Percentiles rank a stretch among this genome's conserved stretches.
These are phyloP conservation scores for Collybia mongolica DNA, from an alignment of 768 basidiomycete genomes.

Conservation along the genomic window DNA sequence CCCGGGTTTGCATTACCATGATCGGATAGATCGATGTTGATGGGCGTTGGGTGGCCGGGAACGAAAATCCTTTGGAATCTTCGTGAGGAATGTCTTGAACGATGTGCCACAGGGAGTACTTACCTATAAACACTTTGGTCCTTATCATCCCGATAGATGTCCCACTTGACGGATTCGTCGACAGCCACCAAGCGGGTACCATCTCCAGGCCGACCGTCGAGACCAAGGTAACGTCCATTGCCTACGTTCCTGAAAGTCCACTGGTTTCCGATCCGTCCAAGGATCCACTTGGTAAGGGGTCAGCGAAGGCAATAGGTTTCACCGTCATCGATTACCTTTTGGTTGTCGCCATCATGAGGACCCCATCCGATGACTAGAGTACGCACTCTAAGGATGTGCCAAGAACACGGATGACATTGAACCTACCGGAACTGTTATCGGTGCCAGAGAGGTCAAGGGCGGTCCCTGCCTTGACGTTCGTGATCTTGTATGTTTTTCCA, in stretches of 20 bases:
- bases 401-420: neutral
- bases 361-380: slow-evolving; percentile 41
- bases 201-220: slow-evolving; percentile 6
- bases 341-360: slow-evolving; percentile 38
- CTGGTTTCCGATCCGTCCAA: slow-evolving; percentile 9
- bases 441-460: slow-evolving; percentile 48
- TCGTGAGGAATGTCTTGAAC: neutral
- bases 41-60: slow-evolving; percentile 14
- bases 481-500: slow-evolving; percentile 12
- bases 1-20: slow-evolving; percentile 38
- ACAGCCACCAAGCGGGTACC: slow-evolving; percentile 10
- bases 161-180: slow-evolving; percentile 15
- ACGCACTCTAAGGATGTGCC: neutral
- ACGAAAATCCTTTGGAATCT: slow-evolving; percentile 30
- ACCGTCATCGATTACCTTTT: slow-evolving; percentile 26
- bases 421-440: slow-evolving; percentile 36
- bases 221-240: slow-evolving; percentile 16
- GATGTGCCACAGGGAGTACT: neutral
- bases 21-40: slow-evolving; percentile 39
- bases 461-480: slow-evolving; percentile 33
- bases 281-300: slow-evolving; percentile 15
- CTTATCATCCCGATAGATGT: slow-evolving; percentile 18
- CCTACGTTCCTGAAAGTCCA: slow-evolving; percentile 18
- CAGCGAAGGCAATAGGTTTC: neutral
- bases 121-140: slow-evolving; percentile 18